Percentiles rank a stretch among this genome's conserved stretches.
Evolutionary conservation across 768 basidiomycete genomes (phyloP).

Genomic region (Imleria badia): DNA sequence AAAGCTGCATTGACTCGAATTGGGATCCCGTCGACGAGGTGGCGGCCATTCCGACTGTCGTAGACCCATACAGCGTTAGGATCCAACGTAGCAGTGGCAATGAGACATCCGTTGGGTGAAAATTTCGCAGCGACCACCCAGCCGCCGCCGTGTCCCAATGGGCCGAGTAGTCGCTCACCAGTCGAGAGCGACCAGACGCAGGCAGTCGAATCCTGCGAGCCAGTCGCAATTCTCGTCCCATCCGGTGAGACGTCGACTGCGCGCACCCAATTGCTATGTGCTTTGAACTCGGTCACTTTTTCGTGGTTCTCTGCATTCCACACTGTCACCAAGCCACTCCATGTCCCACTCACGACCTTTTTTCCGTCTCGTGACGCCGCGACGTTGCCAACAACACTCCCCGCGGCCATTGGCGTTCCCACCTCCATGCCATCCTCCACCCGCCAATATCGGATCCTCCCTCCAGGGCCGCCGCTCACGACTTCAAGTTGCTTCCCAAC

Average conservation of each 20-base stretch:
- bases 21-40: not conserved
- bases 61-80: not conserved
- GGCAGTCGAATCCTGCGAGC: not conserved
- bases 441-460: not conserved
- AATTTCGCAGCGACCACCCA: not conserved
- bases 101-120: not conserved
- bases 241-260: constrained; percentile 7
- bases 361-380: not conserved
- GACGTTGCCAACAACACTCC: not conserved
- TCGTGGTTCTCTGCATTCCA: not conserved
- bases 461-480: not conserved
- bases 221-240: not conserved
- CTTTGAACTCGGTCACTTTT: not conserved
- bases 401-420: not conserved
- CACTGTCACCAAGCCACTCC: not conserved
- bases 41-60: not conserved
- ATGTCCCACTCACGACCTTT: not conserved
- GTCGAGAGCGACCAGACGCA: not conserved
- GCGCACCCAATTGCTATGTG: not conserved
- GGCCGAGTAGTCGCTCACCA: not conserved
- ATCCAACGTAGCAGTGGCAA: not conserved
- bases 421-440: not conserved
- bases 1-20: not conserved
- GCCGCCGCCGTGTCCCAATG: not conserved
- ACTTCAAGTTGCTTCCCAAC: not conserved